Evolutionary conservation across 352 stramenopile species (phyloP).

Genomic region (Phytopythium vexans): DNA sequence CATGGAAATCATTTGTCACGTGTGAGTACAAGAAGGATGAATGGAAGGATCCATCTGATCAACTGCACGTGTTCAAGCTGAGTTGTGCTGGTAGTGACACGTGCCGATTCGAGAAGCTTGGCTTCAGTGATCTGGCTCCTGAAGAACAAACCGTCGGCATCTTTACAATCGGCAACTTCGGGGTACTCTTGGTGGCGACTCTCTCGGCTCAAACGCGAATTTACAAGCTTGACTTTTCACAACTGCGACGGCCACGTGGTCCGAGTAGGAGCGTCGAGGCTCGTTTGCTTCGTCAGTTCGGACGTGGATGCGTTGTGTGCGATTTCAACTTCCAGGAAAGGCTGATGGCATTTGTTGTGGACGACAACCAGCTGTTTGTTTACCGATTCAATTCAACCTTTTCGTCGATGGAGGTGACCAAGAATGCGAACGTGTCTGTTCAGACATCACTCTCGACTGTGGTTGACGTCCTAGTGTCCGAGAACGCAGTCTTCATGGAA

Average conservation of each 20-base stretch:
- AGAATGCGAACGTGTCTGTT: neutral
- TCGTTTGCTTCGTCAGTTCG: neutral
- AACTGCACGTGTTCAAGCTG: neutral
- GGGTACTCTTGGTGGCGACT: neutral
- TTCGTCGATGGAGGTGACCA: conserved; percentile 7
- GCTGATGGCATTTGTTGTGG: conserved; percentile 6
- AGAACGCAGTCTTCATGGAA: neutral
- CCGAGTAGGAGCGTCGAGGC: conserved; percentile 3
- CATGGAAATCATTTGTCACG: no score
- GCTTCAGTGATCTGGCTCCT: conserved; percentile 4
- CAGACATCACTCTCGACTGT: conserved; percentile 1
- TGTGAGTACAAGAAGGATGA: no score
- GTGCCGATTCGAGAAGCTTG: neutral
- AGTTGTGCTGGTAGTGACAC: neutral
- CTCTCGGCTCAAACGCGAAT: neutral
- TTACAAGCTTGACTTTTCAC: neutral
- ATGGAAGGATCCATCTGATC: no score
- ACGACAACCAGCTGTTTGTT: conserved; percentile 1
- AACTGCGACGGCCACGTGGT: neutral
- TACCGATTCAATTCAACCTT: conserved; percentile 18
- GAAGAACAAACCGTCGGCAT: neutral
- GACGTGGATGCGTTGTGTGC: conserved; percentile 6
- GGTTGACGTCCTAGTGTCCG: neutral
- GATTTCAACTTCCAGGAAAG: conserved; percentile 3
- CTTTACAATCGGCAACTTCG: neutral